Evolutionary conservation across 2,329 filamentous ascomycete genomes (phyloP), one percentile per base, ranked within the genome.

Genomic region (Trichophyton benhamiae): DNA sequence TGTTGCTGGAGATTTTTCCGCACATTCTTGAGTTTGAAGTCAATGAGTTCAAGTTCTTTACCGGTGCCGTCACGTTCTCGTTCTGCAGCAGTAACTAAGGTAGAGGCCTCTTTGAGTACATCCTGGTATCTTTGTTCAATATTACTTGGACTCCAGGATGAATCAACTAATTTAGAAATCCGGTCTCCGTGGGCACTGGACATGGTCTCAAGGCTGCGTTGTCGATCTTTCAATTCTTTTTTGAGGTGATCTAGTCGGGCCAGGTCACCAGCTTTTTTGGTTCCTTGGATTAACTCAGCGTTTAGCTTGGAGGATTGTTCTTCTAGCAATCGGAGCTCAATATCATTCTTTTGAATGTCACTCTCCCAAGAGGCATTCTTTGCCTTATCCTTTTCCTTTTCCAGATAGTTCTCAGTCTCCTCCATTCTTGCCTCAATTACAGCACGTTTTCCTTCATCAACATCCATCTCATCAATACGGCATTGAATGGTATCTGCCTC

Each of bases 401-500:
- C 74, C 15, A 95, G 78, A 38, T 81, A 82, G 17, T 77, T 76
- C 63, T 87, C 82, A 0, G 88, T 80, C 44, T 94, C 88, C 42
- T 84, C 82, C 57, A 88, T 82, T 60, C 87, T 86, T 15, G 85
- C 83, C 67, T 94, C 87, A 5, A 96, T 79, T 2, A 88, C 79
- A 27, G 88, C 87, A 71, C 89, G 89, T 36, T 83, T 83, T 2
- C 91, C 91, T 75, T 97, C 92, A 67, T 99, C 92, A 33, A 91
- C 81, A 41, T 87, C 82, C 61, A 99, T 86, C n/a, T 79, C 78
- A 67, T 87, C 81, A 36, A 90, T 78, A 36, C 87, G 83, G 55
- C 77, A 80, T 69, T 95, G 89, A 38, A 91, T 78, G 0, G 77
- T 75, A 2, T 75, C 75, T 5, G 86, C 83, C 60, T 87, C 87